phyloP scores from a whole-genome alignment of 2,329 filamentous ascomycete genomes.

The Verticillium klebahnii region DNA sequence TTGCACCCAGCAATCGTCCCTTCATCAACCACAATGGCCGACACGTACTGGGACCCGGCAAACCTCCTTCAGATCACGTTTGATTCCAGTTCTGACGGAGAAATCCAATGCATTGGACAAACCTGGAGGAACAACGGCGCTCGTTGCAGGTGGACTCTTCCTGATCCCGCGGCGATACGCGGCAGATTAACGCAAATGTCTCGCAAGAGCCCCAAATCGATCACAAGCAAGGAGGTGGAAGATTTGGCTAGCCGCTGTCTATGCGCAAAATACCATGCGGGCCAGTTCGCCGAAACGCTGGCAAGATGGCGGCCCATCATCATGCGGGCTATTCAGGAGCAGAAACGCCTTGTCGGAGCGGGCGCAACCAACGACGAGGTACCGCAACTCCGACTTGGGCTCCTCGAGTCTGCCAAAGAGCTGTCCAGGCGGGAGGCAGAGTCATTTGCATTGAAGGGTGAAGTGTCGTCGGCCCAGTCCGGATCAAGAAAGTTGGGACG shows the following conservation, averaged over 20 bases:
- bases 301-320: constrained; percentile 19
- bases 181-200: neutral
- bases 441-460: neutral
- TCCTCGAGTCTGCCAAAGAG: neutral
- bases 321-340: constrained; percentile 27
- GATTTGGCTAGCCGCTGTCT: neutral
- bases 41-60: neutral
- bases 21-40: neutral
- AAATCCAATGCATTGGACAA: neutral
- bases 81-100: neutral
- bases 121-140: neutral
- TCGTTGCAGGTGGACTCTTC: neutral
- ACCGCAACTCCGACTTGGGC: neutral
- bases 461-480: neutral
- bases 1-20: neutral
- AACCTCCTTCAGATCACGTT: neutral
- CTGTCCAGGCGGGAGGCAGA: neutral
- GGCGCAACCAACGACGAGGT: neutral
- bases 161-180: neutral
- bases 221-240: neutral
- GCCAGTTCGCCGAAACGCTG: neutral
- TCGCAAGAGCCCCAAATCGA: neutral
- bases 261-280: neutral
- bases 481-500: neutral
- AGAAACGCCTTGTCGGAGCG: constrained; percentile 41